These are phyloP conservation scores for Zea luxurians DNA, from an alignment of 176 grass and related monocot genomes.

Conservation along the genomic window DNA sequence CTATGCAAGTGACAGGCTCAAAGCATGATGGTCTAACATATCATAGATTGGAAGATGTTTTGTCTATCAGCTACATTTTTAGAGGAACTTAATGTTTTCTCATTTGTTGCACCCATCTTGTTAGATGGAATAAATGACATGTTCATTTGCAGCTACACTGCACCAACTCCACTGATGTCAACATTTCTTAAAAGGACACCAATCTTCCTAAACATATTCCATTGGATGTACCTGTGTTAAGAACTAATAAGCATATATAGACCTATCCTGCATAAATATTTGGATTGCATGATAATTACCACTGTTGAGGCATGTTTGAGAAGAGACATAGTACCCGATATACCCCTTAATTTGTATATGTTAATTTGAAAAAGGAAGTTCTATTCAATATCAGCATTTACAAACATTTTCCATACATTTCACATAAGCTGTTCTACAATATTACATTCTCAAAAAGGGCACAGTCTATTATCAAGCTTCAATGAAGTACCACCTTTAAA, in stretches of 20 bases:
- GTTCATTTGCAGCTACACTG: neutral
- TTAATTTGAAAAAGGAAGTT: neutral
- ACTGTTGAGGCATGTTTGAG: too few species aligned
- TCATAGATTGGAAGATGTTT: constrained; percentile 12
- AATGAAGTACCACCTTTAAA: neutral
- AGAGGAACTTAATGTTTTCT: neutral
- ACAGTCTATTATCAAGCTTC: neutral
- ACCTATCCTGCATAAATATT: too few species aligned
- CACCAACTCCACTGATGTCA: neutral
- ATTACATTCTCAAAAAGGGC: neutral
- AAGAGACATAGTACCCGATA: too few species aligned
- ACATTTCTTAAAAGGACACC: neutral
- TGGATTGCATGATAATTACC: too few species aligned
- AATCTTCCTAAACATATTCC: constrained; percentile 7
- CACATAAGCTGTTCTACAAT: neutral
- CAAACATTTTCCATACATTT: neutral
- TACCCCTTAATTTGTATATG: too few species aligned
- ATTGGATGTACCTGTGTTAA: constrained; percentile 17
- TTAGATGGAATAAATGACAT: neutral
- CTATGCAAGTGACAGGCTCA: neutral
- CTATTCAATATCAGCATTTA: neutral
- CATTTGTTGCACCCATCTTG: constrained; percentile 3
- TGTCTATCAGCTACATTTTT: neutral
- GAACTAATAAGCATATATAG: neutral
- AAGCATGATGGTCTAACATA: neutral